phyloP scores from a whole-genome alignment of 768 basidiomycete genomes.

The Lactarius indigo region DNA sequence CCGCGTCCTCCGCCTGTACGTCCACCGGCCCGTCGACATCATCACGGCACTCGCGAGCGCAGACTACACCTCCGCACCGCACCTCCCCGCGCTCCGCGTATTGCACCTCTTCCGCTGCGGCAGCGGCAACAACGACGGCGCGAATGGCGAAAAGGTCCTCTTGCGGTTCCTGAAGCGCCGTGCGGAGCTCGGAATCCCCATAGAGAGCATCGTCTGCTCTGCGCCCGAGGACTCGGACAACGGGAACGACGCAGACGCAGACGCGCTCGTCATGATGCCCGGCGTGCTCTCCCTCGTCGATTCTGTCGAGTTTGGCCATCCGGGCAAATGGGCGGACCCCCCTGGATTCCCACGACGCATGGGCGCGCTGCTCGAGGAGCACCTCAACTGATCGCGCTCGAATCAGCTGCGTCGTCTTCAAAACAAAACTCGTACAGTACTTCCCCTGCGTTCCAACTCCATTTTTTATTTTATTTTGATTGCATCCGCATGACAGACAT shows the following conservation, averaged over 20 bases:
- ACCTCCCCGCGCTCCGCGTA: conserved; percentile 3
- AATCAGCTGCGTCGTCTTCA: background rate
- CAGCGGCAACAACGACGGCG: background rate
- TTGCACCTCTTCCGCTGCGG: conserved; percentile 8
- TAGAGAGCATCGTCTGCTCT: conserved; percentile 13
- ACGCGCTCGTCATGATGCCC: background rate
- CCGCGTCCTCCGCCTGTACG: conserved; percentile 5
- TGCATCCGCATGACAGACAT: background rate
- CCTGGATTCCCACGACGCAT: conserved; percentile 12
- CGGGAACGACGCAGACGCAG: background rate
- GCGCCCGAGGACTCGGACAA: background rate
- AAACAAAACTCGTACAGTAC: background rate
- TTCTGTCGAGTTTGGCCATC: background rate
- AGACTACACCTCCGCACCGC: background rate
- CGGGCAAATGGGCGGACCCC: background rate
- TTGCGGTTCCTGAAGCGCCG: conserved; percentile 6
- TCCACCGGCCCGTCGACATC: background rate
- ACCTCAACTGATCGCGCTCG: conserved; percentile 12
- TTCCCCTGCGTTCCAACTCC: background rate
- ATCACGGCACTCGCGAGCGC: background rate
- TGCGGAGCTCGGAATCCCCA: conserved; percentile 6
- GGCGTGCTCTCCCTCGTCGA: background rate
- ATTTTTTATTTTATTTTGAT: background rate
- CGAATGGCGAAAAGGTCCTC: background rate
- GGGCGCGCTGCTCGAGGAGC: conserved; percentile 15